These are phyloP conservation scores for Ligustrum vulgare DNA, from an alignment of 257 asterid genomes.

Conservation along the genomic window DNA sequence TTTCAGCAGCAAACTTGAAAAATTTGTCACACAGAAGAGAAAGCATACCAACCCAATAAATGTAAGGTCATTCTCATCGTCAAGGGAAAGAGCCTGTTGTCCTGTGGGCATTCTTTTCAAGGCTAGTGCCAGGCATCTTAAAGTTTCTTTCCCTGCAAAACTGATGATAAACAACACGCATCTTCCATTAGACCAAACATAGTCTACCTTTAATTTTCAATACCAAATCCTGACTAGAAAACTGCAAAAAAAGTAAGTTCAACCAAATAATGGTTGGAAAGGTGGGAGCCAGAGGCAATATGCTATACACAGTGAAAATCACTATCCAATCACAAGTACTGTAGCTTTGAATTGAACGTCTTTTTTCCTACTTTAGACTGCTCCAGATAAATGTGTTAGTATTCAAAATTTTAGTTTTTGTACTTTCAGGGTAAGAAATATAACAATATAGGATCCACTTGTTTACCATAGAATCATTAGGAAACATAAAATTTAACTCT, in stretches of 20 bases:
- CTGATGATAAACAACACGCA: constrained; percentile 42
- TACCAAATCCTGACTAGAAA: neutral
- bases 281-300: constrained; percentile 4
- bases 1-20: constrained; percentile 18
- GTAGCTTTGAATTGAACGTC: constrained; percentile 8
- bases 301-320: constrained; percentile 4
- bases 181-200: constrained; percentile 17
- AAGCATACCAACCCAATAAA: constrained; percentile 99
- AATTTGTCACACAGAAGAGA: constrained; percentile 44
- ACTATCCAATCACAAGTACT: constrained; percentile 7
- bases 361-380: constrained; percentile 11
- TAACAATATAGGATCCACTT: neutral
- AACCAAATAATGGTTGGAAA: constrained; percentile 1
- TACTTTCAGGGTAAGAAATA: neutral
- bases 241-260: neutral
- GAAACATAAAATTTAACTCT: neutral
- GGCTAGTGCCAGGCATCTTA: constrained; percentile 94
- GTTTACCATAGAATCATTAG: neutral
- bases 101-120: constrained; percentile 90
- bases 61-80: constrained; percentile 93
- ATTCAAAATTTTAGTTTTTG: neutral
- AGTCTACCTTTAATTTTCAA: neutral
- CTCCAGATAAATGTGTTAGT: constrained; percentile 1
- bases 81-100: constrained; percentile 73
- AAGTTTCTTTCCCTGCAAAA: constrained; percentile 95